These are phyloP conservation scores for Eimeria zaria DNA, from an alignment of 169 alveolate genomes.

Conservation along the genomic window DNA sequence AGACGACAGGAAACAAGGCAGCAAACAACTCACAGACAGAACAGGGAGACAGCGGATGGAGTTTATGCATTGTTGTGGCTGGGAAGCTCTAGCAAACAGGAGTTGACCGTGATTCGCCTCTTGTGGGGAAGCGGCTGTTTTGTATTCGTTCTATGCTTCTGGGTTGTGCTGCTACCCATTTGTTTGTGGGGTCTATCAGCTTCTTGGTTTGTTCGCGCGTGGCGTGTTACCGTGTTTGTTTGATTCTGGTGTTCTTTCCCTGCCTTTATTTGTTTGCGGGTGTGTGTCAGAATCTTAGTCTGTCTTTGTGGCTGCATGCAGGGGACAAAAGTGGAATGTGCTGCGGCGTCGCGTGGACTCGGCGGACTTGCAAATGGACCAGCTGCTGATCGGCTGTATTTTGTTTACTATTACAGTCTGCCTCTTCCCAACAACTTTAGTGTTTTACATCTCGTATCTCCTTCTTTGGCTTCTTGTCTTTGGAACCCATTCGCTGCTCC, in stretches of 20 bases:
- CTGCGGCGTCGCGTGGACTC: slow-evolving; percentile 85
- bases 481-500: slow-evolving; percentile 36
- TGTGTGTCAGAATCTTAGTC: neutral
- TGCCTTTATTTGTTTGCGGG: neutral
- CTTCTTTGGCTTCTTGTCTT: slow-evolving; percentile 77
- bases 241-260: neutral
- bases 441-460: slow-evolving; percentile 78
- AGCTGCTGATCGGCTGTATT: slow-evolving; percentile 79
- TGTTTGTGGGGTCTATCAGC: neutral
- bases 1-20: neutral
- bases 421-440: slow-evolving; percentile 78
- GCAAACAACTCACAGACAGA: neutral
- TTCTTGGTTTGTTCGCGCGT: neutral
- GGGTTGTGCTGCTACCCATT: neutral
- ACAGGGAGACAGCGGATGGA: neutral
- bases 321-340: slow-evolving; percentile 84
- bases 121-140: neutral
- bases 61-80: neutral
- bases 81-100: neutral
- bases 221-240: neutral
- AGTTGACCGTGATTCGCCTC: neutral
- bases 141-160: neutral
- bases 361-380: slow-evolving; percentile 83
- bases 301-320: slow-evolving; percentile 3
- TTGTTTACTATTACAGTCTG: slow-evolving; percentile 75